Percentiles rank a stretch among this genome's conserved stretches.
Evolutionary conservation across 192 early-diverging fungal genomes (phyloP).

Genomic region (Entomortierella beljakovae): DNA sequence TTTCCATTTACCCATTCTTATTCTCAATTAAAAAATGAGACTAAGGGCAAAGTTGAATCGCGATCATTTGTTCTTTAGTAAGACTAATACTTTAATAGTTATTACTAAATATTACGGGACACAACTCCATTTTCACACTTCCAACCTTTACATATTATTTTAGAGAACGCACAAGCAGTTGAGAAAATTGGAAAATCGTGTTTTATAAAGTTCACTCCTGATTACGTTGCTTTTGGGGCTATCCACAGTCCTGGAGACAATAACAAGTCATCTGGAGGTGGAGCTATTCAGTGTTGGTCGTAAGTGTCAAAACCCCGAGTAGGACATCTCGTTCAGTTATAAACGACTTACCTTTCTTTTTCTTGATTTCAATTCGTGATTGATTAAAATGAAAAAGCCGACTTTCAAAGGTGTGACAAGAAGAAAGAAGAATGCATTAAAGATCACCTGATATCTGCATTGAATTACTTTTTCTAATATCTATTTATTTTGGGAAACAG

Average conservation of each 20-base stretch:
- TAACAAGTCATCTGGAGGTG: constrained; percentile 65
- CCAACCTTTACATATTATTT: not conserved
- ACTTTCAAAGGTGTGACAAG: constrained; percentile 14
- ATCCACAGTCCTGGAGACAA: constrained; percentile 64
- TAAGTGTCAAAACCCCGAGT: constrained; percentile 41
- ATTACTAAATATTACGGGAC: not conserved
- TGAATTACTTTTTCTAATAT: not conserved
- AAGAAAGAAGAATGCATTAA: not conserved
- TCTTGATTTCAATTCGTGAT: no score
- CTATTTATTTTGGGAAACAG: constrained; percentile 24
- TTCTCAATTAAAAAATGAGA: constrained; percentile 24
- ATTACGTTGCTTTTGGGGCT: constrained; percentile 68
- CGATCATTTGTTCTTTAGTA: constrained; percentile 51
- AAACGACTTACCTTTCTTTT: no score
- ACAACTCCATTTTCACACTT: not conserved
- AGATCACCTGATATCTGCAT: not conserved
- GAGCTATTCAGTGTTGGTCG: constrained; percentile 75
- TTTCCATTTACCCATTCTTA: not conserved
- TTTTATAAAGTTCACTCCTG: constrained; percentile 72
- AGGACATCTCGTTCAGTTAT: no score
- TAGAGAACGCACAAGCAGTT: constrained; percentile 70
- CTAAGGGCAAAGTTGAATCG: constrained; percentile 36
- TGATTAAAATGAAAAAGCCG: constrained; percentile 6
- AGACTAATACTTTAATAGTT: not conserved
- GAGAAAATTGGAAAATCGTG: constrained; percentile 80